These are phyloP conservation scores for Linaria vulgaris DNA, from an alignment of 257 asterid genomes.

Conservation along the genomic window DNA sequence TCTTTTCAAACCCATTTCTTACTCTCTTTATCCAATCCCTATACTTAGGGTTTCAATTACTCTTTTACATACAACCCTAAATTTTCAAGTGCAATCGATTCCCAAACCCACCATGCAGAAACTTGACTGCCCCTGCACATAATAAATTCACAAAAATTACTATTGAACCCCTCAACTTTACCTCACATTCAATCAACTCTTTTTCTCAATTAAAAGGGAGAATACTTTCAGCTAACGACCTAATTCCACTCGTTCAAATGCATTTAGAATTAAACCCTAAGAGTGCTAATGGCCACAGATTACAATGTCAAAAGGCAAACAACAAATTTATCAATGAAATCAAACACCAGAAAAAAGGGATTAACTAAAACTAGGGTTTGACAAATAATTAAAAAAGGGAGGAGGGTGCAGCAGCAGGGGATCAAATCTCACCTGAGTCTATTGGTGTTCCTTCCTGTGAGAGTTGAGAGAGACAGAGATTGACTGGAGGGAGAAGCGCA, in stretches of 20 bases:
- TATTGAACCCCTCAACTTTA: slow-evolving; percentile 2
- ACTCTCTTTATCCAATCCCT: slow-evolving; percentile 62
- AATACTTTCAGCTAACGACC: slow-evolving; percentile 18
- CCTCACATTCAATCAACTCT: slow-evolving; percentile 10
- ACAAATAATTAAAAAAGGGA: neutral
- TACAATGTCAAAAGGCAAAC: slow-evolving; percentile 25
- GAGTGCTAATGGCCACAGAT: slow-evolving; percentile 10
- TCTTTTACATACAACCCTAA: slow-evolving; percentile 56
- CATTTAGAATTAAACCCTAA: slow-evolving; percentile 18
- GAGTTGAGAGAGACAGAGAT: too few species aligned
- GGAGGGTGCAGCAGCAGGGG: too few species aligned
- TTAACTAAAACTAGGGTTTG: slow-evolving; percentile 32
- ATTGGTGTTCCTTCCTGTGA: too few species aligned
- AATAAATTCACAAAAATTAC: slow-evolving; percentile 15
- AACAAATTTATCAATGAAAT: slow-evolving; percentile 10
- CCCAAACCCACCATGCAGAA: slow-evolving; percentile 31
- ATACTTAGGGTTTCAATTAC: slow-evolving; percentile 50
- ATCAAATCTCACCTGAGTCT: too few species aligned
- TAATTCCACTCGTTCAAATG: slow-evolving; percentile 17
- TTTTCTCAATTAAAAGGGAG: slow-evolving; percentile 1
- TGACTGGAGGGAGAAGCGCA: too few species aligned
- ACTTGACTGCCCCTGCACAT: slow-evolving; percentile 30
- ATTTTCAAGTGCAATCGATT: slow-evolving; percentile 32
- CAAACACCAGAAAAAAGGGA: slow-evolving; percentile 1
- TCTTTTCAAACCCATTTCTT: slow-evolving; percentile 53